These are phyloP conservation scores for Sphagnum tenellum DNA, from an alignment of 225 moss, liverwort and hornwort genomes.

Conservation along the genomic window DNA sequence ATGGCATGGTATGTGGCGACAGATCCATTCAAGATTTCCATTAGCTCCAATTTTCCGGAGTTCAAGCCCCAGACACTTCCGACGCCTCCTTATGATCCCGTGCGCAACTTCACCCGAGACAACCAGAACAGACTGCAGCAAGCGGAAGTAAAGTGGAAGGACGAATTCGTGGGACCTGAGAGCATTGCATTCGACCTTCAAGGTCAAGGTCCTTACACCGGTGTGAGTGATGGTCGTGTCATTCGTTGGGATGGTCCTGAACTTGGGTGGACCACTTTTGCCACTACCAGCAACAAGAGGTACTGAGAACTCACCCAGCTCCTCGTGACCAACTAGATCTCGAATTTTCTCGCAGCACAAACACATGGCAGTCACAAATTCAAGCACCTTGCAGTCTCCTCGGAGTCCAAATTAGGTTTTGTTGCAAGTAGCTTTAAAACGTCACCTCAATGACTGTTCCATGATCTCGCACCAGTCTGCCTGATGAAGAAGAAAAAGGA, in stretches of 20 bases:
- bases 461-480: not conserved
- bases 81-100: conserved; percentile 23
- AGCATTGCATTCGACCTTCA: conserved; percentile 70
- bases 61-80: conserved; percentile 34
- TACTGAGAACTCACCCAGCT: conserved; percentile 1
- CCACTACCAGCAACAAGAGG: conserved; percentile 53
- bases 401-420: too few relatives aligned
- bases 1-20: conserved; percentile 35
- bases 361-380: too few relatives aligned
- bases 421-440: not conserved
- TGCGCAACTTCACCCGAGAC: conserved; percentile 24
- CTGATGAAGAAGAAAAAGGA: not conserved
- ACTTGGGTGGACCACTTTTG: conserved; percentile 79
- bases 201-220: conserved; percentile 77
- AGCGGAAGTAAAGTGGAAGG: conserved; percentile 19
- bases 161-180: conserved; percentile 67
- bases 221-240: conserved; percentile 70
- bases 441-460: not conserved
- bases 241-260: conserved; percentile 72
- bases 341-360: too few relatives aligned
- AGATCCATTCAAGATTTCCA: conserved; percentile 33
- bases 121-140: conserved; percentile 30
- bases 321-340: too few relatives aligned
- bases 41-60: conserved; percentile 23
- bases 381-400: too few relatives aligned